phyloP scores from a whole-genome alignment of 768 basidiomycete species.

The Rhizopogon vesiculosus region DNA sequence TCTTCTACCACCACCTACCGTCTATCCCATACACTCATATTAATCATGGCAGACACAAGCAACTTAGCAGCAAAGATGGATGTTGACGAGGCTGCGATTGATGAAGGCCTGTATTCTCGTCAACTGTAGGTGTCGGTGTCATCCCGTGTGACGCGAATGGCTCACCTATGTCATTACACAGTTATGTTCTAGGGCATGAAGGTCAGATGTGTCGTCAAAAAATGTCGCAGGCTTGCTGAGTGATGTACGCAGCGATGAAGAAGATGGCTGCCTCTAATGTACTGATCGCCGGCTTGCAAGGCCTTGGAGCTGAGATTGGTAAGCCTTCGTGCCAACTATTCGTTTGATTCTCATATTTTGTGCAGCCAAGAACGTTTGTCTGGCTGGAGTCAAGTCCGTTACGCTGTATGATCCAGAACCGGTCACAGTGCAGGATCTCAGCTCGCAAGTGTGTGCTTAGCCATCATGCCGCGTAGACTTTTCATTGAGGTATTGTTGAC shows the following conservation, averaged over 20 bases:
- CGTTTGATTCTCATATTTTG: constrained; percentile 7
- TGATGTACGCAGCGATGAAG: constrained; percentile 82
- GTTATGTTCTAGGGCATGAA: constrained; percentile 96
- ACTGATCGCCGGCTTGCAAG: constrained; percentile 86
- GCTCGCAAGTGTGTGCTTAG: constrained; percentile 70
- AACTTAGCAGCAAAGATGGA: constrained; percentile 61
- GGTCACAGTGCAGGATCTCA: constrained; percentile 83
- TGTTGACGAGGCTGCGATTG: constrained; percentile 82
- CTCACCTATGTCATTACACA: constrained; percentile 26
- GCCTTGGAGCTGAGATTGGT: constrained; percentile 96
- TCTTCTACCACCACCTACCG: constrained; percentile 6
- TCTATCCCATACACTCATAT: neutral
- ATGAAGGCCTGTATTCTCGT: constrained; percentile 91
- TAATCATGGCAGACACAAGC: constrained; percentile 31
- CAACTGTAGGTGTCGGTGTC: constrained; percentile 63
- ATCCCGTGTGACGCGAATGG: constrained; percentile 12
- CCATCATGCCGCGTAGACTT: neutral
- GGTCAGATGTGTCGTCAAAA: constrained; percentile 41
- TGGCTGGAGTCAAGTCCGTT: constrained; percentile 97
- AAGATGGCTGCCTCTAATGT: constrained; percentile 97
- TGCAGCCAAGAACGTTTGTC: constrained; percentile 83
- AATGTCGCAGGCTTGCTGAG: constrained; percentile 12
- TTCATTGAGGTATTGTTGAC: constrained; percentile 8
- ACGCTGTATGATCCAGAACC: constrained; percentile 93
- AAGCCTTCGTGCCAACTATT: constrained; percentile 12